Percentiles rank a stretch among this genome's conserved stretches.
Conservation (phyloP, 1,139 yeast genomes). For the Hemisphaericaspora lyxosophila region DNA sequence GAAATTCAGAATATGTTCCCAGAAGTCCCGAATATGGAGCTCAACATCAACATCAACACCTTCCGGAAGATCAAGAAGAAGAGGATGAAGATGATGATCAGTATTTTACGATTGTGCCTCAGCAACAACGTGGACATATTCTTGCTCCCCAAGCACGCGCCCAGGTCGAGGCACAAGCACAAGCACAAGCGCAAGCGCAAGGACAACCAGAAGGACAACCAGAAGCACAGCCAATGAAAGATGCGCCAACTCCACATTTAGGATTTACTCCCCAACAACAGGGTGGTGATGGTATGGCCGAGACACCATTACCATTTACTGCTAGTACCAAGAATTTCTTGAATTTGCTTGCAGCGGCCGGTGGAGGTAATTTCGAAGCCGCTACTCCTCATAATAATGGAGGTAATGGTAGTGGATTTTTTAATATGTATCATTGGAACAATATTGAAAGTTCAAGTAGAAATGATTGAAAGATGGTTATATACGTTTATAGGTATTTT, state of each 20-base stretch:
- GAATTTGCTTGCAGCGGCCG: conserved; percentile 27
- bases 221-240: no score
- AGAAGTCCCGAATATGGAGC: background rate
- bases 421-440: conserved; percentile 29
- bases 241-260: background rate
- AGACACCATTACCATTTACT: conserved; percentile 13
- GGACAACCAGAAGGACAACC: conserved; percentile 12
- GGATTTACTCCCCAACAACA: conserved; percentile 14
- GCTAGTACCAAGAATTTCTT: conserved; percentile 29
- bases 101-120: conserved; percentile 16
- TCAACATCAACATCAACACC: conserved; percentile 7
- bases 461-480: background rate
- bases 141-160: conserved; percentile 11
- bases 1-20: background rate
- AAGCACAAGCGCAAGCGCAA: no score
- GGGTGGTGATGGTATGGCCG: background rate
- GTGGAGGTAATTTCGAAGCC: conserved; percentile 3
- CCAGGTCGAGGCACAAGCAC: no score
- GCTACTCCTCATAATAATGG: conserved; percentile 14
- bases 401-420: conserved; percentile 26
- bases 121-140: conserved; percentile 19
- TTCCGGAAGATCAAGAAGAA: conserved; percentile 14
- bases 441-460: conserved; percentile 5
- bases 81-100: conserved; percentile 12
- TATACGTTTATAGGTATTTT: background rate